Base-by-base conservation (phyloP, 495 filamentous ascomycete species). In the Rhizodiscina lignyota region DNA sequence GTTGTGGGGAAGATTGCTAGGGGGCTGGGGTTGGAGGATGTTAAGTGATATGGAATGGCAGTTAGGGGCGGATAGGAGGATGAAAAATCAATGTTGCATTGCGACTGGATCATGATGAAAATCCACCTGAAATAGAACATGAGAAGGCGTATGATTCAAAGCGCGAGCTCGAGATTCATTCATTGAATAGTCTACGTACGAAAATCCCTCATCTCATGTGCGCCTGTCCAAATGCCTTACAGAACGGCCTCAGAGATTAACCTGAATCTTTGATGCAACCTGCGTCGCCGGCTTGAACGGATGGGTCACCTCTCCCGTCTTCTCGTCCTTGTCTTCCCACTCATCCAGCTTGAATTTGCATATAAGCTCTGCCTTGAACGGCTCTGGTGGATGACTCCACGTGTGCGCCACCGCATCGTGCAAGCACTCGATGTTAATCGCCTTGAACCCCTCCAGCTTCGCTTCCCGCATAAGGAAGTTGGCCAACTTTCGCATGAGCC, bases 1-100 rank as follows among this genome's bases (percentile, higher is more conserved):
- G 55, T 94, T 30, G 79, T 80, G 44, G 75, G 72, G 50, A 97
- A 96, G 68, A 92, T 94, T 53, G 79, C 71, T 2, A 59, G 59
- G 36, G 84, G 86, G 0, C 85, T 97, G 81, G 83, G 80, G 3
- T 57, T 84, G 42, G 60, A 63, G 24, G 13, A 27, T 13, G 6
- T 27, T 13, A 13, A 27, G 6, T 13, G 24, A 13, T 27, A 27
- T 6, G 24, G n/a, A n/a, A n/a, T n/a, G n/a, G n/a, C n/a, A n/a
- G n/a, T n/a, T n/a, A n/a, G n/a, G n/a, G n/a, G n/a, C n/a, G n/a
- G n/a, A n/a, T n/a, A n/a, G n/a, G n/a, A n/a, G n/a, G n/a, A n/a
- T n/a, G n/a, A n/a, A n/a, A n/a, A n/a, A n/a, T n/a, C n/a, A n/a
- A n/a, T n/a, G n/a, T n/a, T n/a, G n/a, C n/a, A n/a, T n/a, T n/a